These are phyloP conservation scores for Globisporangium paddicum DNA, from an alignment of 352 stramenopile species.

Conservation along the genomic window DNA sequence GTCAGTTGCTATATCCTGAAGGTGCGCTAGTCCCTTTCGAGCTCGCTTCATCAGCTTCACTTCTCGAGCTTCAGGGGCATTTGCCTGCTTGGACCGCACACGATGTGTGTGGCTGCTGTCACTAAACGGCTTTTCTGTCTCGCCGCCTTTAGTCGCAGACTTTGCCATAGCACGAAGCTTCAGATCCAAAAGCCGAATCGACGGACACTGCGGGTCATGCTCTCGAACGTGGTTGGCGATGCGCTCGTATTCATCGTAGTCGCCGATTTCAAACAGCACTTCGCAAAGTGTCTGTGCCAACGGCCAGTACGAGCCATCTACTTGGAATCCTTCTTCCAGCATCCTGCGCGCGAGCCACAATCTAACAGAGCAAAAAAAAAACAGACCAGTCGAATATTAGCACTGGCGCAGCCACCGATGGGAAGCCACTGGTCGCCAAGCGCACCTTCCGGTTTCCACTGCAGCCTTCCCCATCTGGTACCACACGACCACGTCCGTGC, in stretches of 20 bases:
- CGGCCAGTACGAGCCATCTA: conserved; percentile 63
- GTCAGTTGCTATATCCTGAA: conserved; percentile 2
- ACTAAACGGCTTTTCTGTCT: background rate
- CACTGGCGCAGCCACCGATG: background rate
- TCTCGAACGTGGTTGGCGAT: conserved; percentile 39
- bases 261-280: conserved; percentile 51
- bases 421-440: conserved; percentile 1
- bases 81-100: background rate
- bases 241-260: conserved; percentile 39
- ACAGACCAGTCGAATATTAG: background rate
- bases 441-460: conserved; percentile 49
- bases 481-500: conserved; percentile 74
- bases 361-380: conserved; percentile 15
- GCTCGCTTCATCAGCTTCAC: conserved; percentile 14
- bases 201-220: conserved; percentile 39
- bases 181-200: conserved; percentile 24
- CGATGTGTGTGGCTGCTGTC: background rate
- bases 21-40: conserved; percentile 4
- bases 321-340: conserved; percentile 52
- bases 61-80: background rate
- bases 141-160: background rate
- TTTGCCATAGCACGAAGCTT: background rate
- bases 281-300: conserved; percentile 50
- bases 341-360: conserved; percentile 54
- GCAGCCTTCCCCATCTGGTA: conserved; percentile 59